Evolutionary conservation across 2,329 filamentous ascomycete species (phyloP).

Genomic region (Alternaria dauci): DNA sequence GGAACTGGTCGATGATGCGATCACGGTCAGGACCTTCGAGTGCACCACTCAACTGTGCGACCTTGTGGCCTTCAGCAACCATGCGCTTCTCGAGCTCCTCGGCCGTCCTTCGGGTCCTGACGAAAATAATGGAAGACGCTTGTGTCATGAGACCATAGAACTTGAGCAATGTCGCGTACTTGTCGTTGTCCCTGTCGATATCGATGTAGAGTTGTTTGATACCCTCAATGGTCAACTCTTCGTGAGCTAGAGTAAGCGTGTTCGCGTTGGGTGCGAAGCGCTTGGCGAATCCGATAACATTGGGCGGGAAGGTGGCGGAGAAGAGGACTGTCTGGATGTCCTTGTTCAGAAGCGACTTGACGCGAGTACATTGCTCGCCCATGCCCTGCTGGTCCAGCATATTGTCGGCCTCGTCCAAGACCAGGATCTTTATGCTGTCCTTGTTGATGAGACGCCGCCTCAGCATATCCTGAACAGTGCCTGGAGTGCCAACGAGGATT

Average conservation of each 20-base stretch:
- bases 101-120: slow-evolving; percentile 89
- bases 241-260: slow-evolving; percentile 84
- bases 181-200: slow-evolving; percentile 80
- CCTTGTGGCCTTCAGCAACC: slow-evolving; percentile 87
- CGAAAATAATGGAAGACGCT: slow-evolving; percentile 97
- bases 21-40: slow-evolving; percentile 87
- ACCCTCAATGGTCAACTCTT: slow-evolving; percentile 93
- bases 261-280: slow-evolving; percentile 88
- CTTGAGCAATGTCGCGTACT: slow-evolving; percentile 88
- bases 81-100: slow-evolving; percentile 85
- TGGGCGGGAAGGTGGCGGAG: slow-evolving; percentile 89
- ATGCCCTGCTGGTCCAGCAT: slow-evolving; percentile 97
- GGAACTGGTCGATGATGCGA: slow-evolving; percentile 83
- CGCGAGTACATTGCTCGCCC: slow-evolving; percentile 91
- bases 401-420: slow-evolving; percentile 97
- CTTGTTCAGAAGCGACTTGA: slow-evolving; percentile 78
- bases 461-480: slow-evolving; percentile 89
- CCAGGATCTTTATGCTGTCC: slow-evolving; percentile 78
- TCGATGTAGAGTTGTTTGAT: slow-evolving; percentile 99
- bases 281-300: slow-evolving; percentile 83
- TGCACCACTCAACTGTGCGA: slow-evolving; percentile 87
- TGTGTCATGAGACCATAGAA: slow-evolving; percentile 97
- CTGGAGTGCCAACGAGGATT: slow-evolving; percentile 91
- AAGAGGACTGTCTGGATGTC: slow-evolving; percentile 90
- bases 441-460: slow-evolving; percentile 77